phyloP scores from a whole-genome alignment of 2,329 filamentous ascomycete species.

The Ceratocystis huliohia region DNA sequence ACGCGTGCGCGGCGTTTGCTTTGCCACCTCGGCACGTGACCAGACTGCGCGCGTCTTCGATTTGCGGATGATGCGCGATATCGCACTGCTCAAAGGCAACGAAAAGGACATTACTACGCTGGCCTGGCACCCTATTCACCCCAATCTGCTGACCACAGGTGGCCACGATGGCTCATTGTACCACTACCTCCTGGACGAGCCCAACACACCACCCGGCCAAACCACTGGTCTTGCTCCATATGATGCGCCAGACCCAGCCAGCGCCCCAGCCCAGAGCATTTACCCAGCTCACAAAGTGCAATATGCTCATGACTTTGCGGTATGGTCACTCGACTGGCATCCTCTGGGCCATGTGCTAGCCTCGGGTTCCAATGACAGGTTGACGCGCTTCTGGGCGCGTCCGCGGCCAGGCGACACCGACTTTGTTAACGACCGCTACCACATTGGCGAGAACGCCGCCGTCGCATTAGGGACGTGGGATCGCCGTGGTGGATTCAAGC shows the following conservation, averaged over 20 bases:
- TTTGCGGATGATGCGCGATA: slow-evolving; percentile 95
- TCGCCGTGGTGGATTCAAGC: slow-evolving; percentile 60
- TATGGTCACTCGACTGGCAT: slow-evolving; percentile 98
- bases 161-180: slow-evolving; percentile 80
- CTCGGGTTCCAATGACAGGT: slow-evolving; percentile 89
- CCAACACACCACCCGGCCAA: slow-evolving; percentile 66
- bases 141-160: slow-evolving; percentile 77
- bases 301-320: slow-evolving; percentile 84
- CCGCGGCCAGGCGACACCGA: slow-evolving; percentile 77
- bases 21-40: slow-evolving; percentile 87
- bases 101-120: slow-evolving; percentile 92
- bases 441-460: slow-evolving; percentile 84
- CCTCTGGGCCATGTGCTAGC: slow-evolving; percentile 89
- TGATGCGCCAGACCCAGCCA: slow-evolving; percentile 66
- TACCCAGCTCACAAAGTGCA: slow-evolving; percentile 78
- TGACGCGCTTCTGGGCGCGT: slow-evolving; percentile 93
- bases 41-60: slow-evolving; percentile 90
- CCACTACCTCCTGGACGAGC: slow-evolving; percentile 93
- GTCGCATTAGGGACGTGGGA: slow-evolving; percentile 93
- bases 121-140: slow-evolving; percentile 86
- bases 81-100: slow-evolving; percentile 82
- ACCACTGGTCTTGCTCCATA: slow-evolving; percentile 66
- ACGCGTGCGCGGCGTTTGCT: slow-evolving; percentile 64
- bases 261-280: slow-evolving; percentile 76
- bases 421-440: slow-evolving; percentile 79